These are phyloP conservation scores for Zoysia pacifica DNA, from an alignment of 176 grass and related monocot species.

Conservation along the genomic window DNA sequence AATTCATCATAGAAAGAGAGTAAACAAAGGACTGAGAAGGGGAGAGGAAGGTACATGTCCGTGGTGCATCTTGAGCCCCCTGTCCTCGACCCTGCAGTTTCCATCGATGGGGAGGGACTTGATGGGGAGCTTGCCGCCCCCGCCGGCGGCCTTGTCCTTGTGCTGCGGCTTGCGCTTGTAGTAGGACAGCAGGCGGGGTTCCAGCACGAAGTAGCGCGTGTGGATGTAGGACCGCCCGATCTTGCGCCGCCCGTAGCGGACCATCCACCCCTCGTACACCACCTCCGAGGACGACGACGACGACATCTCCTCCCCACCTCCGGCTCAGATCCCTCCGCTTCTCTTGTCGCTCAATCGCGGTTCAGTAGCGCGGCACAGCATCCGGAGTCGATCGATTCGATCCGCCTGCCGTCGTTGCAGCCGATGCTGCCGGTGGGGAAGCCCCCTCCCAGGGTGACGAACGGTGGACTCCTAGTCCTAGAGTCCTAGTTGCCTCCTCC, in stretches of 20 bases:
- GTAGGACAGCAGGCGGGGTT: slow-evolving; percentile 75
- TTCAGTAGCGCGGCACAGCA: not conserved
- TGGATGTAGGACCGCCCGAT: slow-evolving; percentile 86
- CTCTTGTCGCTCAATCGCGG: not conserved
- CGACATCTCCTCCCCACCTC: not conserved
- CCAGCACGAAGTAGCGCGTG: slow-evolving; percentile 92
- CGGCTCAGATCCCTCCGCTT: slow-evolving; percentile 8
- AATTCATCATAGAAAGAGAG: slow-evolving; percentile 8
- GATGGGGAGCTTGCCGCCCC: slow-evolving; percentile 66
- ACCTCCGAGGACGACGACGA: slow-evolving; percentile 41
- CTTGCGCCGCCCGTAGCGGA: slow-evolving; percentile 82
- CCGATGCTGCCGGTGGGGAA: too few relatives aligned
- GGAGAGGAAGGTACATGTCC: slow-evolving; percentile 54
- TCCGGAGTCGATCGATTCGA: slow-evolving; percentile 23
- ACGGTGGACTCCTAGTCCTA: not conserved
- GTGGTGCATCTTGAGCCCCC: slow-evolving; percentile 93
- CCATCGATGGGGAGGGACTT: slow-evolving; percentile 91
- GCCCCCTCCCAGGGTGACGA: not conserved
- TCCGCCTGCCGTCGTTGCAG: not conserved
- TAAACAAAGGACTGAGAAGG: not conserved
- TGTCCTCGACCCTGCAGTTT: slow-evolving; percentile 94
- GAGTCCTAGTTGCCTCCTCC: not conserved
- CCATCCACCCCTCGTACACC: slow-evolving; percentile 99
- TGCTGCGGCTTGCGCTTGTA: slow-evolving; percentile 94
- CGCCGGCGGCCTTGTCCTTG: slow-evolving; percentile 40